Percentiles rank a stretch among this genome's conserved stretches.
Evolutionary conservation across 768 basidiomycete species (phyloP).

Genomic region (Mycena amicta): DNA sequence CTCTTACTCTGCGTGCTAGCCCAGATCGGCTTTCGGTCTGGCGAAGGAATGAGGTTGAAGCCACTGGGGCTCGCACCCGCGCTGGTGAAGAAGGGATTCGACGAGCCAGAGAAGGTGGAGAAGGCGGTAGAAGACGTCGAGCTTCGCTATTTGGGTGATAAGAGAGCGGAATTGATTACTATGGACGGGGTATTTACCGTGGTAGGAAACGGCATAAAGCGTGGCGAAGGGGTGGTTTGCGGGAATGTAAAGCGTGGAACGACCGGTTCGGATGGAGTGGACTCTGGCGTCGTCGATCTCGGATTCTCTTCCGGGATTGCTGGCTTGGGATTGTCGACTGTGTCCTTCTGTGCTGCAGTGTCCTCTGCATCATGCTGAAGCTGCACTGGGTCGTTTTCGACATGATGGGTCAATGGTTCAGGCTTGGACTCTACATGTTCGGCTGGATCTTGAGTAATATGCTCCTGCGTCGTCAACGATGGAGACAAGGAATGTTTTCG

Average conservation of each 20-base stretch:
- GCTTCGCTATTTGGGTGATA: conserved; percentile 5
- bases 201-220: conserved; percentile 8
- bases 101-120: conserved; percentile 37
- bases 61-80: not conserved
- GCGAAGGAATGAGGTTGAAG: not conserved
- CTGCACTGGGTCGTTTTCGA: not conserved
- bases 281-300: not conserved
- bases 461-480: not conserved
- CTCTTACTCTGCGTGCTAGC: conserved; percentile 8
- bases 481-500: no score
- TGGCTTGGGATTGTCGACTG: not conserved
- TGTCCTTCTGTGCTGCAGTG: not conserved
- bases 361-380: not conserved
- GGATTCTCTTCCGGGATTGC: not conserved
- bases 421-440: not conserved
- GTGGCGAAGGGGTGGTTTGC: conserved; percentile 5
- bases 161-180: conserved; percentile 7
- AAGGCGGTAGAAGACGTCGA: conserved; percentile 10
- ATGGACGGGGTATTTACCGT: conserved; percentile 11
- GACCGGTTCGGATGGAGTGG: not conserved
- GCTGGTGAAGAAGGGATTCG: conserved; percentile 31
- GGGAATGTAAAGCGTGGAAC: conserved; percentile 13
- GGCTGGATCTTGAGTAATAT: not conserved
- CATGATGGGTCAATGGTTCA: not conserved
- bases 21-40: conserved; percentile 28